phyloP scores from a whole-genome alignment of 345 rosid genomes.

The Carallia brachiata region DNA sequence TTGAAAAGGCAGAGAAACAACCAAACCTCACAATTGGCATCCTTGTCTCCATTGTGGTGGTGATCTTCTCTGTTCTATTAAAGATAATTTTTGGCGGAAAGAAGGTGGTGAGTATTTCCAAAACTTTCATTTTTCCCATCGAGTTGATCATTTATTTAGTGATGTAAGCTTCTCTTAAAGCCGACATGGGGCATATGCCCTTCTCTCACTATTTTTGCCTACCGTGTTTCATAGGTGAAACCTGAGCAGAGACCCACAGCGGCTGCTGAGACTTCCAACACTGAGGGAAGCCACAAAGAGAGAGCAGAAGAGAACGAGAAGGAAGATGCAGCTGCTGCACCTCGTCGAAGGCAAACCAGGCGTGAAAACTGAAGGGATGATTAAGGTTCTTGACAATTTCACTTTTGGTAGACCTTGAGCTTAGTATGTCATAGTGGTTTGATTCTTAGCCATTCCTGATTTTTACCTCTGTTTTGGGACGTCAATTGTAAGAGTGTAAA shows the following conservation, averaged over 20 bases:
- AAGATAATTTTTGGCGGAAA: slow-evolving; percentile 72
- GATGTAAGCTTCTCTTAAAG: neutral
- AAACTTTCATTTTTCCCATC: neutral
- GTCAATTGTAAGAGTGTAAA: slow-evolving; percentile 35
- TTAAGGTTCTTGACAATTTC: slow-evolving; percentile 7
- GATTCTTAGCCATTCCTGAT: slow-evolving; percentile 13
- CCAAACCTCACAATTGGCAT: slow-evolving; percentile 63
- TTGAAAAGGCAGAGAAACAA: slow-evolving; percentile 74
- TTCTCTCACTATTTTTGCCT: neutral
- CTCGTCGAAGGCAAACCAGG: slow-evolving; percentile 46
- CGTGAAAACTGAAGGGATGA: slow-evolving; percentile 43
- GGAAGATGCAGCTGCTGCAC: slow-evolving; percentile 44
- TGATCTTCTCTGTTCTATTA: slow-evolving; percentile 42
- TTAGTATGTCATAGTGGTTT: slow-evolving; percentile 23
- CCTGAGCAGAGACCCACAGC: slow-evolving; percentile 39
- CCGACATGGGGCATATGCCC: neutral
- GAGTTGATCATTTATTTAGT: neutral
- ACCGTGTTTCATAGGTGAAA: neutral
- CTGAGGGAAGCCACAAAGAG: slow-evolving; percentile 42
- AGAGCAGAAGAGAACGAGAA: slow-evolving; percentile 43
- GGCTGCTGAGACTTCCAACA: slow-evolving; percentile 48
- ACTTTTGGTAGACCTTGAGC: slow-evolving; percentile 28
- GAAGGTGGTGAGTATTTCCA: slow-evolving; percentile 39
- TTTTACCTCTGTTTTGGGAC: slow-evolving; percentile 17
- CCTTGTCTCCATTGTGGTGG: slow-evolving; percentile 46